A percentile compares a stretch with the other conserved stretches of the same genome.
Conservation (phyloP, 208 protist genomes). For the Acanthamoeba triangularis region DNA sequence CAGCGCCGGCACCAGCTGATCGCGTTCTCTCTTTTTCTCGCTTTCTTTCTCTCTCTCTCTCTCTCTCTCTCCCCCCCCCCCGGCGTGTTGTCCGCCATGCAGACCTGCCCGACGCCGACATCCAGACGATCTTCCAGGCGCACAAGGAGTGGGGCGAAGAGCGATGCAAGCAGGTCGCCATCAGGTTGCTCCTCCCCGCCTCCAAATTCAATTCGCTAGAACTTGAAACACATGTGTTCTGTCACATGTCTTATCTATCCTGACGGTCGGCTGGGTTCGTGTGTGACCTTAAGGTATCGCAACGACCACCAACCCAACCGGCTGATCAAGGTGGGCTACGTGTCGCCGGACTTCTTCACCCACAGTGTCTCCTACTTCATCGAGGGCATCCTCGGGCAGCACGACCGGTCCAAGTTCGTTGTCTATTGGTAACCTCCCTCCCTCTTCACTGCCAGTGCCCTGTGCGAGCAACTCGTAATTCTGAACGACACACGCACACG, state of each 20-base stretch:
- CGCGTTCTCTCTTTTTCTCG: neutral
- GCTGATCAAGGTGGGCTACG: slow-evolving; percentile 76
- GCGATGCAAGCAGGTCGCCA: slow-evolving; percentile 8
- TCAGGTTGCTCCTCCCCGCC: neutral
- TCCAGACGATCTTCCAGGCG: neutral
- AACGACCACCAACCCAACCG: slow-evolving; percentile 16
- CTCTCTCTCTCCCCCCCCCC: neutral
- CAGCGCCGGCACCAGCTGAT: neutral
- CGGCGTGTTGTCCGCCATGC: neutral
- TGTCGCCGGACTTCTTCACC: slow-evolving; percentile 84
- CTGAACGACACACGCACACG: too few species aligned
- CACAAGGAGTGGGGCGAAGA: slow-evolving; percentile 29
- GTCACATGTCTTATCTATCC: too few species aligned
- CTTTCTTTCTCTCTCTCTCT: slow-evolving; percentile 3
- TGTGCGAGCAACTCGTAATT: too few species aligned
- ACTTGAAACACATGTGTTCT: too few species aligned
- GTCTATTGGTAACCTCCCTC: neutral
- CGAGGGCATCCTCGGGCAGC: slow-evolving; percentile 78
- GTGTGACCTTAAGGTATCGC: neutral
- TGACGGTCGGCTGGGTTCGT: too few species aligned
- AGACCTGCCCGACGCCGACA: slow-evolving; percentile 25
- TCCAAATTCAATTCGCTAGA: neutral
- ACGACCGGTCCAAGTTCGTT: slow-evolving; percentile 77
- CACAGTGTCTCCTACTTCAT: slow-evolving; percentile 89
- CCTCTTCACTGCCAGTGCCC: neutral